Evolutionary conservation across 208 protist species (phyloP).

Genomic region (Entamoeba moshkovskii): DNA sequence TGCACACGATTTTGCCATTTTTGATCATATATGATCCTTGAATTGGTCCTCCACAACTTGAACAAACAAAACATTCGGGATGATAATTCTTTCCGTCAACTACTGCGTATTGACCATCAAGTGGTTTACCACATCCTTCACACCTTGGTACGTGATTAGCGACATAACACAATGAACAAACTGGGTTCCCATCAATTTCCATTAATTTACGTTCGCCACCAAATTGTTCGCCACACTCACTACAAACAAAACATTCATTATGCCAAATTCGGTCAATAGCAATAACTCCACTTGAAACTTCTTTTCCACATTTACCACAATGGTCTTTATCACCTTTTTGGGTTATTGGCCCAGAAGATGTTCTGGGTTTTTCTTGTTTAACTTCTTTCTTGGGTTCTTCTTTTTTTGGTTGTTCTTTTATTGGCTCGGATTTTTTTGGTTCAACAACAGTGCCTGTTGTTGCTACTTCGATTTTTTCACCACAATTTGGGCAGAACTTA

Average conservation of each 20-base stretch:
- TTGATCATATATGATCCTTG: neutral
- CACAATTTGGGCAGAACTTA: too few species aligned
- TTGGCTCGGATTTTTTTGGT: neutral
- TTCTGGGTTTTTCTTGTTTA: neutral
- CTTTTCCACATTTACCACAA: neutral
- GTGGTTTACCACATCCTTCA: neutral
- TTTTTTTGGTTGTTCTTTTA: neutral
- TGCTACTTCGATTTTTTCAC: too few species aligned
- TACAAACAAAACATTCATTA: neutral
- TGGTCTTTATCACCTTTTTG: neutral
- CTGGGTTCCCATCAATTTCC: neutral
- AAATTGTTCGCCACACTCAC: neutral
- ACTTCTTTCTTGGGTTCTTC: neutral
- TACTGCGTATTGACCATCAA: neutral
- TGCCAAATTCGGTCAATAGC: neutral
- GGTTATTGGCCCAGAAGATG: neutral
- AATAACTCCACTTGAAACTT: neutral
- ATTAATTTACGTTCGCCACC: neutral
- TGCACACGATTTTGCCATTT: neutral
- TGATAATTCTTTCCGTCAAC: neutral
- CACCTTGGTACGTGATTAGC: neutral
- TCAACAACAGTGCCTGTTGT: too few species aligned
- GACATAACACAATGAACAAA: neutral
- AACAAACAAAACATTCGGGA: neutral
- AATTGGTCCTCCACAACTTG: neutral